Base-by-base conservation (phyloP, 768 basidiomycete genomes). In the Paxillus rubicundulus region DNA sequence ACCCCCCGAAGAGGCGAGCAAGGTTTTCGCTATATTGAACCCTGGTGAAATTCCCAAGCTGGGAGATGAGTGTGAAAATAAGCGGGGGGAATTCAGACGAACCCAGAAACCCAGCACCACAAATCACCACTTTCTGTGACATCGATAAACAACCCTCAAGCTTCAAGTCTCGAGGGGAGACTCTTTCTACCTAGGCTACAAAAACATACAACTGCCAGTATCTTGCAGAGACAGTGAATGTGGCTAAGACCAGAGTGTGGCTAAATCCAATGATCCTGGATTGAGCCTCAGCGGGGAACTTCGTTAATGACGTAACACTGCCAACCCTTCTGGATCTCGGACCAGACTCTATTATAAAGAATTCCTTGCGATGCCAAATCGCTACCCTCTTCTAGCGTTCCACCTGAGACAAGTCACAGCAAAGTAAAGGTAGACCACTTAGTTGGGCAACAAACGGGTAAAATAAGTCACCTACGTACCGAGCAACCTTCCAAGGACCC, bases 91-190 rank as follows among this genome's bases (percentile, higher is more conserved):
- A 24, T 24, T 24, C 24, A 24, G 44, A 56, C 65, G n/a, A 57
- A 82, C 86, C 86, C 56, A 89, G 61, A 61, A 88, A 88, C 17
- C 80, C 81, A 47, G 80, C 76, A 33, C 81, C 80, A 45, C 81
- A 82, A 13, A 81, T 63, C 24, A 80, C 77, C 32, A 81, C 67
- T 61, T 78, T 80, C 33, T 43, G 60, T 16, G 62, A 50, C 65
- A 67, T 62, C 45, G 37, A 18, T 7, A 49, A 34, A 27, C 5
- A 7, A n/a, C 20, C 20, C n/a, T 39, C 1, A 17, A 38, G 36
- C 9, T 6, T 24, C 6, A 6, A 24, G 30, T 30, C 30, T 10
- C 9, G 30, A 30, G 30, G 30, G 8, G 37, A 18, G 17, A 38
- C 16, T 45, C 17, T 39, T 44, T 41, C 18, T 41, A 33, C 33